Base-by-base conservation (phyloP, 208 protist species). In the Leishmania amazonensis region DNA sequence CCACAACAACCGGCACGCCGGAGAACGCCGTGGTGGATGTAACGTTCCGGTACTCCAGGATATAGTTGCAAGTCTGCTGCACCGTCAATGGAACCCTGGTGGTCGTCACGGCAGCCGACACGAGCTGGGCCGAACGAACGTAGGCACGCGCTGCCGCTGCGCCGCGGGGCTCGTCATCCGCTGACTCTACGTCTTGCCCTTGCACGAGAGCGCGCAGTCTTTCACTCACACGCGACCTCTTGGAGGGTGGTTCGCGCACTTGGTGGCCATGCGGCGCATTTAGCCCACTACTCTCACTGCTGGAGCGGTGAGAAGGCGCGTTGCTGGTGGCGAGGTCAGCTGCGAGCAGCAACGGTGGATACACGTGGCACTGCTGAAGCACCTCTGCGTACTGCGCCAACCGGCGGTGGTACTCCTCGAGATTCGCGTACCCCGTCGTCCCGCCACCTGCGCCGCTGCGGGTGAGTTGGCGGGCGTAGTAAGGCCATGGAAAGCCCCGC, bases 31-130 rank as follows among this genome's bases (percentile, higher is more conserved):
- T 65, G 40, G 76, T 83, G 11, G 81, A 58, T 15, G 73, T 31
- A 40, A 82, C 40, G 19, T 60, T 57, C 40, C 81, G 82, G 60
- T 79, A 62, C 3, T 76, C 2, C 21, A 85, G 38, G 28, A 95
- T 78, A 82, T 95, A 92, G 78, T 95, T 95, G 84, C 84, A 90
- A 8, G 73, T 40, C 79, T 95, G 86, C 51, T 81, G 81, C 62
- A 90, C 84, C 35, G 75, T 11, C 24, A 45, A 28, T 35, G 85
- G 82, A 24, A 91, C 75, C 15, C 47, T 49, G 38, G 7, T 28
- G 5, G 42, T 9, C 21, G 79, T 28, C 21, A 28, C 35, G 45
- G 31, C 72, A 42, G 70, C 72, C 11, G 81, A 77, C 28, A 89
- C 71, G 31, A 88, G 81, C 64, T 86, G 82, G 19, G 71, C 85